phyloP scores from a whole-genome alignment of 495 filamentous ascomycete species.

The Lentithecium fluviatile region DNA sequence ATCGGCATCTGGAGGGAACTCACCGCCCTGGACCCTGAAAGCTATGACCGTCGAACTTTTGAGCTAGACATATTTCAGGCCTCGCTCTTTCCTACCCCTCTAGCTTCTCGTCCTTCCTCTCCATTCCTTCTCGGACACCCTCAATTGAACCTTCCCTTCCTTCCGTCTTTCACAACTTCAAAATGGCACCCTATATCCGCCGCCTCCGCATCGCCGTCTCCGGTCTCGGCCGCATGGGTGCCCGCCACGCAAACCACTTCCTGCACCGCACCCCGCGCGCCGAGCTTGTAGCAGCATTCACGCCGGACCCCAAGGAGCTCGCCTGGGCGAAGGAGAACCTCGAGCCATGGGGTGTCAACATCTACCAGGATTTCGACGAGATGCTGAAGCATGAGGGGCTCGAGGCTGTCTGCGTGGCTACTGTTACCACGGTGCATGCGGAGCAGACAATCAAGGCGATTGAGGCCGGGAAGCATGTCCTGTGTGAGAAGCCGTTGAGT shows the following conservation, averaged over 20 bases:
- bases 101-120: too few species aligned
- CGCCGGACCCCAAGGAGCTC: constrained; percentile 39
- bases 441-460: constrained; percentile 45
- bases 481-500: constrained; percentile 49
- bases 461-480: constrained; percentile 42
- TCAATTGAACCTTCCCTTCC: neutral
- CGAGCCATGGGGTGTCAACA: constrained; percentile 38
- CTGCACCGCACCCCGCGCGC: constrained; percentile 44
- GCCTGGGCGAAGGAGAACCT: constrained; percentile 42
- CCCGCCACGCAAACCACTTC: constrained; percentile 44
- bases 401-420: constrained; percentile 45
- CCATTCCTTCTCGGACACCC: neutral
- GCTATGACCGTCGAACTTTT: too few species aligned
- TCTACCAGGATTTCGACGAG: constrained; percentile 45
- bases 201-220: constrained; percentile 44
- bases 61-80: too few species aligned
- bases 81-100: too few species aligned
- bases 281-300: constrained; percentile 44
- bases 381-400: constrained; percentile 45
- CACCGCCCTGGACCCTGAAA: too few species aligned
- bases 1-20: too few species aligned
- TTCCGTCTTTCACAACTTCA: too few species aligned
- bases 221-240: constrained; percentile 49
- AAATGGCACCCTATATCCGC: constrained; percentile 24
- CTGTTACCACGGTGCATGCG: constrained; percentile 46